A percentile compares a stretch with the other conserved stretches of the same genome.
Evolutionary conservation across 2,329 filamentous ascomycete genomes (phyloP).

Genomic region (Amauroascus niger): DNA sequence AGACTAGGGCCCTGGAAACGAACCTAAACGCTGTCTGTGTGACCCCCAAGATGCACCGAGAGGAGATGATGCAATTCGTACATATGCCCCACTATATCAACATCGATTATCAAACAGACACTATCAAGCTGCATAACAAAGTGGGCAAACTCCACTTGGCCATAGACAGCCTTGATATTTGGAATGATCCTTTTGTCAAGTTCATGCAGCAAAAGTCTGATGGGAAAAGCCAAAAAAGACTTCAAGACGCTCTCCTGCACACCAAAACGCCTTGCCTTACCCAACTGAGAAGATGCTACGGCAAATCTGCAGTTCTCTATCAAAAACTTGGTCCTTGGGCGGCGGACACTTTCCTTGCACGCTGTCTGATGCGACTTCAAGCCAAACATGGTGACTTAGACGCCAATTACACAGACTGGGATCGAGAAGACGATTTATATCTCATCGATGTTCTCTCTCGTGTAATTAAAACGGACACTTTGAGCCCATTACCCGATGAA

Average conservation of each 20-base stretch:
- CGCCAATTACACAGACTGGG: conserved; percentile 35
- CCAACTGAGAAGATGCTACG: conserved; percentile 49
- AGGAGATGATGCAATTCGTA: conserved; percentile 58
- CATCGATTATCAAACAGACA: conserved; percentile 25
- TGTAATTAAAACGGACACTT: conserved; percentile 16
- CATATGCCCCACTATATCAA: conserved; percentile 53
- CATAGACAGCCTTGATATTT: conserved; percentile 44
- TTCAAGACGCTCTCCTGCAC: conserved; percentile 24
- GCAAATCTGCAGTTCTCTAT: conserved; percentile 44
- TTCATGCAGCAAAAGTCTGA: conserved; percentile 37
- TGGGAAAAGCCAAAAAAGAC: conserved; percentile 17
- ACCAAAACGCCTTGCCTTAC: conserved; percentile 37
- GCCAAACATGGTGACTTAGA: conserved; percentile 12
- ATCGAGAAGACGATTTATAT: conserved; percentile 47
- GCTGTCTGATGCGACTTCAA: conserved; percentile 37
- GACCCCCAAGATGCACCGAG: conserved; percentile 58
- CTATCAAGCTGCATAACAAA: conserved; percentile 16
- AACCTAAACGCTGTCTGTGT: conserved; percentile 61
- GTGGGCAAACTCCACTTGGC: conserved; percentile 20
- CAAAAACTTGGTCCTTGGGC: conserved; percentile 59
- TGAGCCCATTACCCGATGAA: conserved; percentile 18
- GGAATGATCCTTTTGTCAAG: conserved; percentile 52
- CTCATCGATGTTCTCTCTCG: conserved; percentile 37
- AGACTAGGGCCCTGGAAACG: conserved; percentile 48
- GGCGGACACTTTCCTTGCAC: conserved; percentile 54